phyloP scores from a whole-genome alignment of 306 rosid genomes.

The Macrotyloma uniflorum region DNA sequence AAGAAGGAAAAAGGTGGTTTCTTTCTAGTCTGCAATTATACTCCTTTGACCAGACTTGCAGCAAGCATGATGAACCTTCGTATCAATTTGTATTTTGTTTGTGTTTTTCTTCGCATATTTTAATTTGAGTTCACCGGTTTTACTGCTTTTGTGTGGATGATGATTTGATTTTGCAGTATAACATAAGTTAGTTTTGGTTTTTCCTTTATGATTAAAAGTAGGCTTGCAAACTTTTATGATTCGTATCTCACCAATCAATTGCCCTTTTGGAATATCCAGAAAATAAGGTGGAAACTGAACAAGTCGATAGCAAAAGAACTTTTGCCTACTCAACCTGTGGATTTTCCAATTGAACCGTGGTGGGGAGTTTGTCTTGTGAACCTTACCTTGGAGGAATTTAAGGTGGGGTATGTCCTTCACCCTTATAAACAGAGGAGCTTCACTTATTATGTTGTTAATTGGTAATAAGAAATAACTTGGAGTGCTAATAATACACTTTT shows the following conservation, averaged over 20 bases:
- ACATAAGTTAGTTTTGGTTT: slow-evolving; percentile 1
- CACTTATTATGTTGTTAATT: slow-evolving; percentile 24
- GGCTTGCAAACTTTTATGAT: slow-evolving; percentile 24
- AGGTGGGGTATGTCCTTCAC: slow-evolving; percentile 63
- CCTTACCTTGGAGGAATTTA: slow-evolving; percentile 95
- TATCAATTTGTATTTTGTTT: not conserved
- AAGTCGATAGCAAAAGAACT: slow-evolving; percentile 95
- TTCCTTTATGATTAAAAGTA: slow-evolving; percentile 33
- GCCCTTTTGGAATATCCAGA: slow-evolving; percentile 72
- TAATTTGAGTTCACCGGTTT: slow-evolving; percentile 24
- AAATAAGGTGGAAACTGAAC: slow-evolving; percentile 98
- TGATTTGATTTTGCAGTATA: slow-evolving; percentile 25
- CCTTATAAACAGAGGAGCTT: slow-evolving; percentile 16
- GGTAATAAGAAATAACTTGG: slow-evolving; percentile 22
- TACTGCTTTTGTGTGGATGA: not conserved
- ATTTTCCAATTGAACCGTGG: slow-evolving; percentile 89
- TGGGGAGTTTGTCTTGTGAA: slow-evolving; percentile 96
- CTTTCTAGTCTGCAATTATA: slow-evolving; percentile 14
- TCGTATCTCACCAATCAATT: slow-evolving; percentile 39
- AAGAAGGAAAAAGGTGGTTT: slow-evolving; percentile 13
- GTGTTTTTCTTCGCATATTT: not conserved
- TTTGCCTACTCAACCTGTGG: slow-evolving; percentile 89
- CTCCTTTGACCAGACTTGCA: not conserved
- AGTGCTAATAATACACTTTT: not conserved
- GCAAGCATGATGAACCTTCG: slow-evolving; percentile 21